These are phyloP conservation scores for Colletotrichum spinosum DNA, from an alignment of 2,329 filamentous ascomycete genomes.

Conservation along the genomic window DNA sequence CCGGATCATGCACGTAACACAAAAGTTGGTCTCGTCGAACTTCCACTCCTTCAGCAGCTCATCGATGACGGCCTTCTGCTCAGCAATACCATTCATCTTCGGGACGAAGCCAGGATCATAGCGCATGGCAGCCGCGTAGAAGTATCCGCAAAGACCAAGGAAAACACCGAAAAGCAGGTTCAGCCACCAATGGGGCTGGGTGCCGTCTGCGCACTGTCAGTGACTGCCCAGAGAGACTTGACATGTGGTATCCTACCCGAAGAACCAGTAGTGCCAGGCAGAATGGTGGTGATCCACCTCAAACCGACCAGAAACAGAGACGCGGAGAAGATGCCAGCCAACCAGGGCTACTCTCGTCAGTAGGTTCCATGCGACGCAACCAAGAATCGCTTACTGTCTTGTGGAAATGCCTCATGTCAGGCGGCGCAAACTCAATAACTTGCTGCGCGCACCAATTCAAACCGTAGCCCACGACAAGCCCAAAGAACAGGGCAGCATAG, in stretches of 20 bases:
- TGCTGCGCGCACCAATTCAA: constrained; percentile 84
- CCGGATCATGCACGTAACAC: constrained; percentile 92
- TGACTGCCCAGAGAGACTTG: not conserved
- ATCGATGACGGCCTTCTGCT: constrained; percentile 90
- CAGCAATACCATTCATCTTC: constrained; percentile 87
- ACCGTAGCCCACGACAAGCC: constrained; percentile 72
- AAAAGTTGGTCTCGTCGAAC: constrained; percentile 95
- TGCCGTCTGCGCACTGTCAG: constrained; percentile 67
- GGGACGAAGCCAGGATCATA: constrained; percentile 94
- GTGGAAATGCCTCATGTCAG: constrained; percentile 90
- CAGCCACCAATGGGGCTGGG: constrained; percentile 73
- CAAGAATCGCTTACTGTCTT: constrained; percentile 75
- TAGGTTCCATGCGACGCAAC: constrained; percentile 29
- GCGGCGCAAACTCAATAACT: constrained; percentile 83
- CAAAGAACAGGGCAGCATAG: constrained; percentile 80
- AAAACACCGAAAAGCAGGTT: constrained; percentile 80
- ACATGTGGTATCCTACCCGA: constrained; percentile 61
- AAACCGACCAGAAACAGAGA: constrained; percentile 85
- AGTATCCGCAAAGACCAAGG: constrained; percentile 79
- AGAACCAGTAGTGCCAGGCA: constrained; percentile 61
- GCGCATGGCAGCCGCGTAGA: constrained; percentile 87
- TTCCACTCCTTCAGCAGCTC: constrained; percentile 87
- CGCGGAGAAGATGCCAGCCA: constrained; percentile 92
- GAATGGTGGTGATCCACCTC: constrained; percentile 79
- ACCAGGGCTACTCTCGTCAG: constrained; percentile 75